Evolutionary conservation across 768 basidiomycete genomes (phyloP).

Genomic region (Leccinellum rugosiceps): DNA sequence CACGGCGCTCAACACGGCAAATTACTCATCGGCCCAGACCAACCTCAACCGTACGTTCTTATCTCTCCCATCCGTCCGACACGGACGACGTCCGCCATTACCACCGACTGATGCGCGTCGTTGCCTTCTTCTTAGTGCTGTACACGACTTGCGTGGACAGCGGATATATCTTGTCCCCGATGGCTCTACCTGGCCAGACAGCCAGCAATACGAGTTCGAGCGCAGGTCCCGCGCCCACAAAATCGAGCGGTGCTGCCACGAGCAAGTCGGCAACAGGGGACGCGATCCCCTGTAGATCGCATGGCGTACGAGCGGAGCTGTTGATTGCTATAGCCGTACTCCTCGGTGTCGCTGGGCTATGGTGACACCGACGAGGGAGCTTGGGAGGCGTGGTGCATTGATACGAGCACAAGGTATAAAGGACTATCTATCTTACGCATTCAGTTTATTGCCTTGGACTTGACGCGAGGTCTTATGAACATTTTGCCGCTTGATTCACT

Average conservation of each 20-base stretch:
- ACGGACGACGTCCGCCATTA: background rate
- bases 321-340: conserved; percentile 8
- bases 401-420: background rate
- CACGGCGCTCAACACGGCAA: conserved; percentile 17
- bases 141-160: conserved; percentile 24
- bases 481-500: background rate
- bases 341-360: conserved; percentile 8
- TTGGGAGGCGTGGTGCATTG: background rate
- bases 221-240: background rate
- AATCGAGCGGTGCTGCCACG: background rate
- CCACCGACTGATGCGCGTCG: background rate
- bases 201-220: conserved; percentile 14
- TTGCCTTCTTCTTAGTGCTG: conserved; percentile 13
- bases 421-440: conserved; percentile 10
- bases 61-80: background rate
- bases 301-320: background rate
- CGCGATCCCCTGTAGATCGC: background rate
- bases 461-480: background rate
- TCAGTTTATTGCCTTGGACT: conserved; percentile 6
- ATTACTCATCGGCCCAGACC: conserved; percentile 30
- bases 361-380: conserved; percentile 1
- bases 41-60: conserved; percentile 36
- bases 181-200: conserved; percentile 27
- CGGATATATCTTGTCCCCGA: conserved; percentile 22
- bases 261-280: background rate